phyloP scores from a whole-genome alignment of 352 stramenopile species.

The Phytophthora citricola region DNA sequence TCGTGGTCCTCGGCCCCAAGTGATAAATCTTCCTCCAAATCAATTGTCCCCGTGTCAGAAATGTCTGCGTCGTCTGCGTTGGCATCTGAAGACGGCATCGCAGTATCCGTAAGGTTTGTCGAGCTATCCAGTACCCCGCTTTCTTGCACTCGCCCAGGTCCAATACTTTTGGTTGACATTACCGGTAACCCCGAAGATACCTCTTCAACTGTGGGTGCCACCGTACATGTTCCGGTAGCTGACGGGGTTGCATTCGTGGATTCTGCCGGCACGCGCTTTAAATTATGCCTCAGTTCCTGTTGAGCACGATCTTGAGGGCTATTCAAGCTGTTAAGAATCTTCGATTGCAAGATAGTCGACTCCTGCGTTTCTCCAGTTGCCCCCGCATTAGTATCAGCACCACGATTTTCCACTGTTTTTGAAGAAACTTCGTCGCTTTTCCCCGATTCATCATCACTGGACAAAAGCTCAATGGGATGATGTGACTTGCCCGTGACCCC shows the following conservation, averaged over 20 bases:
- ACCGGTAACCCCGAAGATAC: background rate
- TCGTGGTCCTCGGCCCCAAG: conserved; percentile 21
- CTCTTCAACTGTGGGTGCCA: conserved; percentile 1
- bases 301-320: background rate
- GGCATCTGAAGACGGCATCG: background rate
- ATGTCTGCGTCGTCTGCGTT: conserved; percentile 25
- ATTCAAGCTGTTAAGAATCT: conserved; percentile 10
- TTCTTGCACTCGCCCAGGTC: conserved; percentile 2
- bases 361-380: conserved; percentile 7
- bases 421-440: conserved; percentile 4
- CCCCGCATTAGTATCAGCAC: background rate
- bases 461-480: conserved; percentile 38
- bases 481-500: conserved; percentile 7
- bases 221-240: background rate
- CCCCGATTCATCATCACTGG: conserved; percentile 36
- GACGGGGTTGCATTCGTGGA: background rate
- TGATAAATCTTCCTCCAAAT: conserved; percentile 42
- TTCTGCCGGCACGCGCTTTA: background rate
- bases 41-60: conserved; percentile 42
- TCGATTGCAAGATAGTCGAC: conserved; percentile 24
- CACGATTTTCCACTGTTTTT: background rate
- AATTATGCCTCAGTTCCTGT: conserved; percentile 5
- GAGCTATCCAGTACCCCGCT: background rate
- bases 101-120: conserved; percentile 1
- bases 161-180: background rate